Percentiles rank a stretch among this genome's conserved stretches.
Conservation (phyloP, 2,329 filamentous ascomycete genomes). For the Diaporthe batatas region DNA sequence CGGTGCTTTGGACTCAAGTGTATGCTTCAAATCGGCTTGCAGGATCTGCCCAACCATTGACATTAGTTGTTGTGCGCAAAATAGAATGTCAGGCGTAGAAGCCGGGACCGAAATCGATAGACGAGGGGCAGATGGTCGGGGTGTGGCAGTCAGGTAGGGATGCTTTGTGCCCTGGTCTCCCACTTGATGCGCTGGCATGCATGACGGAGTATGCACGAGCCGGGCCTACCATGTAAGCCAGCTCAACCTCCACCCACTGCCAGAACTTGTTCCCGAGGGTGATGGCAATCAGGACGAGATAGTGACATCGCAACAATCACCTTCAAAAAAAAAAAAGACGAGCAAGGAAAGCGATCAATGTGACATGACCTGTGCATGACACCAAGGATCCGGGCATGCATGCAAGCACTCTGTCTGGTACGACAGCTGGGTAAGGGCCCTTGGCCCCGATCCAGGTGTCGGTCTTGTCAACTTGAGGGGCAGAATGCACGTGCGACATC, state of each 20-base stretch:
- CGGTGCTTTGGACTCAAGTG: slow-evolving; percentile 48
- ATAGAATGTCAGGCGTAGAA: slow-evolving; percentile 52
- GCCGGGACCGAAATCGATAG: slow-evolving; percentile 41
- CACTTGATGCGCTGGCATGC: slow-evolving; percentile 69
- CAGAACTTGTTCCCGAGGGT: slow-evolving; percentile 45
- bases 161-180: slow-evolving; percentile 59
- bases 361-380: slow-evolving; percentile 33
- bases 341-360: slow-evolving; percentile 23
- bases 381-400: slow-evolving; percentile 33
- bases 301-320: slow-evolving; percentile 26
- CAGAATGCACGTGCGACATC: slow-evolving; percentile 33
- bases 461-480: slow-evolving; percentile 36
- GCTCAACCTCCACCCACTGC: slow-evolving; percentile 53
- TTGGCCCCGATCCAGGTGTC: slow-evolving; percentile 27
- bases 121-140: slow-evolving; percentile 46
- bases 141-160: slow-evolving; percentile 48
- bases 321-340: slow-evolving; percentile 36
- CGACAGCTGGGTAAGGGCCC: slow-evolving; percentile 35
- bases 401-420: slow-evolving; percentile 30
- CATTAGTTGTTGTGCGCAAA: slow-evolving; percentile 54
- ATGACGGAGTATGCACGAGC: slow-evolving; percentile 71
- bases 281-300: slow-evolving; percentile 29
- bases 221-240: slow-evolving; percentile 60
- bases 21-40: slow-evolving; percentile 48
- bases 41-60: slow-evolving; percentile 58